Evolutionary conservation across 139 green algal genomes (phyloP), one percentile per base, ranked within the genome.

Genomic region (Trebouxia sp.): DNA sequence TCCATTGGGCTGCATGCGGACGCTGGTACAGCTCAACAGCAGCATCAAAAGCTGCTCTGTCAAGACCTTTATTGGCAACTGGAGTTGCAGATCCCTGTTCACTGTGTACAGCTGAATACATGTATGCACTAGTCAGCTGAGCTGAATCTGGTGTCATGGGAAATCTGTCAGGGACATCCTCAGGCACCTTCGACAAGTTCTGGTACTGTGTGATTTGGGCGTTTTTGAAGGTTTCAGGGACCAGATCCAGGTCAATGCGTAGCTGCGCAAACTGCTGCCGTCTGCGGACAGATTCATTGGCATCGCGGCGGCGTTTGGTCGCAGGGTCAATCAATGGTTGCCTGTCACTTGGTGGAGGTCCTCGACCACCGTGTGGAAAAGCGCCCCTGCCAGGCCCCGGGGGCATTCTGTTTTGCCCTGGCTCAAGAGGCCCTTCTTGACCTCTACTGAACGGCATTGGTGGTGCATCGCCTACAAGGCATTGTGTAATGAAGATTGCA

Each of bases 231-330:
- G 28, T 43, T 47, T 78, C 38, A 41, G 28, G n/a, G 10, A 58
- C 79, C 67, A 83, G 35, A 5, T 39, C n/a, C n/a, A 32, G n/a
- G 30, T 66, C 66, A 6, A 83, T 65, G 14, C 66, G 66, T 50
- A 83, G 62, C 24, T 41, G 47, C 1, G 35, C 28, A 22, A 74
- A 28, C 28, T 75, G 48, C 3, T 65, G 79, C 1, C n/a, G 32
- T 22, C 79, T 9, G 10, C 66, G 66, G 37, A 48, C 48, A 26
- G 66, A 66, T 37, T n/a, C 67, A 74, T 50, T 83, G 9, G 48
- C 35, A 32, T 35, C 55, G 22, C 79, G 92, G 22, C 80, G 78
- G 12, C 92, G 88, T 75, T 92, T 77, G 39, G 93, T 82, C 14
- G 75, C 77, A 24, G 79, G 79, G 35, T 83, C 79, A 10, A 83